A percentile compares a stretch with the other conserved stretches of the same genome.
phyloP scores from a whole-genome alignment of 345 rosid genomes.

The Cardamine resedifolia region DNA sequence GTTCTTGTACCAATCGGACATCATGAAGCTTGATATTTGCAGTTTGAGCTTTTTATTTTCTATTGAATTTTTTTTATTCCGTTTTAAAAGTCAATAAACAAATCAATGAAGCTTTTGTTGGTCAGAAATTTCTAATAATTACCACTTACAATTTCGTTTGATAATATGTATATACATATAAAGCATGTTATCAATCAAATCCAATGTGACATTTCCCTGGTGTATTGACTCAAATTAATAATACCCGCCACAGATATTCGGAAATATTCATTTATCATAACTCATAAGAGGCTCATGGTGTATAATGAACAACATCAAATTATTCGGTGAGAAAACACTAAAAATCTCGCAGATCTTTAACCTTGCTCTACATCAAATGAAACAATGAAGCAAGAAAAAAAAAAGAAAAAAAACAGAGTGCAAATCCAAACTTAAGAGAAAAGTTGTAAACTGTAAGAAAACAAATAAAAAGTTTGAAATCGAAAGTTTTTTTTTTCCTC shows the following conservation, averaged over 20 bases:
- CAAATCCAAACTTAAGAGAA: slow-evolving; percentile 17
- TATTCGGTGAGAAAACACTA: background rate
- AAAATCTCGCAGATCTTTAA: slow-evolving; percentile 1
- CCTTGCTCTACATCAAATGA: slow-evolving; percentile 19
- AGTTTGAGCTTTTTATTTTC: background rate
- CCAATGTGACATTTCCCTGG: background rate
- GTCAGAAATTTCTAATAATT: too few species aligned
- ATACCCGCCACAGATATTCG: background rate
- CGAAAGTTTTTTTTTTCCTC: background rate
- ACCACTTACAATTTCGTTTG: too few species aligned
- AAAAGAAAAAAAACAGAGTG: background rate
- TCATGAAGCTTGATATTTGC: slow-evolving; percentile 1
- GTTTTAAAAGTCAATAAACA: background rate
- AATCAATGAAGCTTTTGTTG: background rate
- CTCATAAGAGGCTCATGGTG: background rate
- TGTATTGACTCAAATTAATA: background rate
- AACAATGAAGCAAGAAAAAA: slow-evolving; percentile 4
- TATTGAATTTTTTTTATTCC: background rate
- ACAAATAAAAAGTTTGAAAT: slow-evolving; percentile 9
- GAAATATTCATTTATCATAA: background rate
- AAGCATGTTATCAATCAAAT: background rate
- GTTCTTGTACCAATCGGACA: background rate
- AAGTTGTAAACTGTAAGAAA: background rate
- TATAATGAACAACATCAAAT: background rate
- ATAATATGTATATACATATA: too few species aligned